phyloP scores from a whole-genome alignment of 2,329 filamentous ascomycete genomes.

The Alternaria gaisen region DNA sequence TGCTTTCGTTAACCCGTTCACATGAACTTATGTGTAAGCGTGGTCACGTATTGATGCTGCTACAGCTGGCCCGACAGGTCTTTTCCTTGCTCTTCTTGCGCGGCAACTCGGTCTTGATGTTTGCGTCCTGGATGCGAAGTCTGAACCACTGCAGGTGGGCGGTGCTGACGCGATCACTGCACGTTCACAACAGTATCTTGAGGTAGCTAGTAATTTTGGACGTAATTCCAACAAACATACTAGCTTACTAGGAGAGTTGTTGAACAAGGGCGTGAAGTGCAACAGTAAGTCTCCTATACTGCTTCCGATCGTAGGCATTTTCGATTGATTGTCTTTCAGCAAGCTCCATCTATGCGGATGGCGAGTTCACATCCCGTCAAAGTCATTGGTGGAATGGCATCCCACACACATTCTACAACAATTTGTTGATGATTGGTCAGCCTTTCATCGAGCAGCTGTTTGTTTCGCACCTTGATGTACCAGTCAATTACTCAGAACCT shows the following conservation, averaged over 20 bases:
- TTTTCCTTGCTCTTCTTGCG: slow-evolving; percentile 57
- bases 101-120: slow-evolving; percentile 55
- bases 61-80: slow-evolving; percentile 58
- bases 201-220: slow-evolving; percentile 56
- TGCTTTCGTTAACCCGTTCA: neutral
- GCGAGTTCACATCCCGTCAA: slow-evolving; percentile 59
- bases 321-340: slow-evolving; percentile 43
- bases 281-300: slow-evolving; percentile 53
- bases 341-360: slow-evolving; percentile 59
- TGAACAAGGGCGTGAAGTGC: slow-evolving; percentile 58
- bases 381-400: slow-evolving; percentile 60
- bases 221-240: slow-evolving; percentile 8
- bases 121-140: slow-evolving; percentile 52
- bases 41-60: neutral
- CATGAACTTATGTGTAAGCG: too few relatives aligned
- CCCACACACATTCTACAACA: slow-evolving; percentile 57
- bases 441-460: slow-evolving; percentile 56
- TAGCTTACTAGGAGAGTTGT: slow-evolving; percentile 41
- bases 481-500: slow-evolving; percentile 52
- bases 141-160: slow-evolving; percentile 53
- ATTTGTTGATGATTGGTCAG: slow-evolving; percentile 63
- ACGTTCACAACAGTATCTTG: slow-evolving; percentile 60
- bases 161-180: slow-evolving; percentile 61
- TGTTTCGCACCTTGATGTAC: slow-evolving; percentile 44
- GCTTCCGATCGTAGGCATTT: neutral